Base-by-base conservation (phyloP, 805 yeast species). In the Starmerella stellata region DNA sequence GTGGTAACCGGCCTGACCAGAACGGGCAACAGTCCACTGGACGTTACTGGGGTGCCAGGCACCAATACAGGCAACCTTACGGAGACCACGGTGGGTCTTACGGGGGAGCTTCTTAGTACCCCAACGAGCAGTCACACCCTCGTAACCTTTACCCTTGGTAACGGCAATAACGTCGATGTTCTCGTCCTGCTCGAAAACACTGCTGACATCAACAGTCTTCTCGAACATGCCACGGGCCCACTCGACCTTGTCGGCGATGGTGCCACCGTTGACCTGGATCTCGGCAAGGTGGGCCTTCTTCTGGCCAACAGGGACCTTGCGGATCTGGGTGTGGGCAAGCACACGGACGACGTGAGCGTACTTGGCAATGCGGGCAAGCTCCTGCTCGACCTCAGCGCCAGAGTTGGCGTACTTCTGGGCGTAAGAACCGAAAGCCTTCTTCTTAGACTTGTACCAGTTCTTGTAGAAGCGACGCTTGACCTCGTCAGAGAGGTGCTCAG, bases 1-100 rank as follows among this genome's bases (percentile, higher is more conserved):
- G 73, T 90, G 98, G 94, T 79, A 90, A 81, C 99, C 99, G 74
- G 77, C 81, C 76, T 90, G 98, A 87, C 99, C 99, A 63, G 98
- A 95, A 72, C 99, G 82, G 61, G 98, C 96, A 69, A 90, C 99
- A 63, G 96, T 81, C 93, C 93, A 87, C 70, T 75, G 72, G 66
- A 90, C 99, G 76, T 83, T 94, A 74, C 94, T 78, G 69, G 99
- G 99, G 75, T 90, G 98, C 99, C 99, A 90, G 65, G 99, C 95
- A 78, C 99, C 99, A 63, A 90, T 90, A 82, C 99, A 90, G 64
- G 98, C 99, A 71, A 90, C 99, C 82, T 90, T 90, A 78, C 99
- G 83, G 67, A 87, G 74, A 87, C 99, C 99, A 80, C 96, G 85
- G 72, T 90, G 99, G 68, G 99, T 90, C 93, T 90, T 90, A 75